phyloP scores from a whole-genome alignment of 306 rosid species.

The Lithocarpus polystachyus region DNA sequence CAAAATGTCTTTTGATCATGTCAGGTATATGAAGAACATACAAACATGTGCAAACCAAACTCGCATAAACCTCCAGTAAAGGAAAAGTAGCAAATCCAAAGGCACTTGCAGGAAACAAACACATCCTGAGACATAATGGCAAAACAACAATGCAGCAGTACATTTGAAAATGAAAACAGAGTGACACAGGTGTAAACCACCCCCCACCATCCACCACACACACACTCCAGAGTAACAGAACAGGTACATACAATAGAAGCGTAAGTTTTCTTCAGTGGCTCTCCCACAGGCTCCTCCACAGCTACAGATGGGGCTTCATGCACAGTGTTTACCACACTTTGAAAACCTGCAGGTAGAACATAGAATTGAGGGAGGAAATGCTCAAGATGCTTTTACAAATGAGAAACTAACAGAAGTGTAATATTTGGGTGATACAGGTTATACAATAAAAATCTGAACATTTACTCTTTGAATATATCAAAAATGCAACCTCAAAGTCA shows the following conservation, averaged over 20 bases:
- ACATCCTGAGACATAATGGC: not conserved
- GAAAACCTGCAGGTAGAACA: too few species aligned
- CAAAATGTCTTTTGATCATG: not conserved
- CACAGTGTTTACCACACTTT: constrained; percentile 35
- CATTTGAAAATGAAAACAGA: not conserved
- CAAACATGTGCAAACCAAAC: not conserved
- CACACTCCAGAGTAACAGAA: not conserved
- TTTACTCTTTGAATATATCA: too few species aligned
- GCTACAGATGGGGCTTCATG: constrained; percentile 47
- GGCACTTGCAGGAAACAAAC: not conserved
- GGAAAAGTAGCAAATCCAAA: not conserved
- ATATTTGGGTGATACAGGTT: too few species aligned
- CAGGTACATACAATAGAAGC: constrained; percentile 81
- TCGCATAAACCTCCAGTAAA: not conserved
- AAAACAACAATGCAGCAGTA: not conserved
- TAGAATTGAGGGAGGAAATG: too few species aligned
- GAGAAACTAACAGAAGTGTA: too few species aligned
- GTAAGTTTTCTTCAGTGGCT: constrained; percentile 74
- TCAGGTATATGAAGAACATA: not conserved
- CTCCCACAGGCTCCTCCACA: constrained; percentile 71
- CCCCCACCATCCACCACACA: not conserved
- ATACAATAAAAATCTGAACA: too few species aligned
- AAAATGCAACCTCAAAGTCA: too few species aligned
- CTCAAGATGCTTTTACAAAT: too few species aligned
- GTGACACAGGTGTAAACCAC: not conserved